Evolutionary conservation across 306 rosid genomes (phyloP).

Genomic region (Inga laurina): DNA sequence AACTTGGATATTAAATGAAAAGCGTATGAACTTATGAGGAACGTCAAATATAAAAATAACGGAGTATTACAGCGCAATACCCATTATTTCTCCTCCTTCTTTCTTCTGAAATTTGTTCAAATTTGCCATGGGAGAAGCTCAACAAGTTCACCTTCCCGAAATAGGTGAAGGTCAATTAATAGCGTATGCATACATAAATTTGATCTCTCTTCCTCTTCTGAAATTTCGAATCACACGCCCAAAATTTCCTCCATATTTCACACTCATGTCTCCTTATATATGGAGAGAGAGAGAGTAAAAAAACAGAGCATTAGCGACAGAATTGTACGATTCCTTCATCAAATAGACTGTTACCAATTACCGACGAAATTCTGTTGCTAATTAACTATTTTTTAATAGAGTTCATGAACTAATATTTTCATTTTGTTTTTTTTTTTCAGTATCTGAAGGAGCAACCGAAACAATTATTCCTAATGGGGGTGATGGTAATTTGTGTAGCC

Average conservation of each 20-base stretch:
- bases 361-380: too few species aligned
- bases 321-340: too few species aligned
- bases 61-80: background rate
- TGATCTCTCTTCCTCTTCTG: background rate
- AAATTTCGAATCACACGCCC: background rate
- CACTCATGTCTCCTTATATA: background rate
- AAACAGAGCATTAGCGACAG: too few species aligned
- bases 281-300: too few species aligned
- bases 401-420: background rate
- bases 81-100: background rate
- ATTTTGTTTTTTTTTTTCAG: background rate
- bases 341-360: too few species aligned
- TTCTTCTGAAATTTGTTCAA: background rate
- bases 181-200: too few species aligned
- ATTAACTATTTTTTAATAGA: too few species aligned
- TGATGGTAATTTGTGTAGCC: background rate
- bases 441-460: background rate
- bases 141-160: conserved; percentile 13
- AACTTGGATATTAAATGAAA: background rate
- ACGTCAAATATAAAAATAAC: background rate
- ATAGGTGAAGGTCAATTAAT: background rate
- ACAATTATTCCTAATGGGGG: background rate
- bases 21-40: background rate
- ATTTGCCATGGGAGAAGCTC: conserved; percentile 27
- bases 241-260: background rate